These are phyloP conservation scores for Schwanniomyces polymorphus DNA, from an alignment of 805 yeast genomes.

Conservation along the genomic window DNA sequence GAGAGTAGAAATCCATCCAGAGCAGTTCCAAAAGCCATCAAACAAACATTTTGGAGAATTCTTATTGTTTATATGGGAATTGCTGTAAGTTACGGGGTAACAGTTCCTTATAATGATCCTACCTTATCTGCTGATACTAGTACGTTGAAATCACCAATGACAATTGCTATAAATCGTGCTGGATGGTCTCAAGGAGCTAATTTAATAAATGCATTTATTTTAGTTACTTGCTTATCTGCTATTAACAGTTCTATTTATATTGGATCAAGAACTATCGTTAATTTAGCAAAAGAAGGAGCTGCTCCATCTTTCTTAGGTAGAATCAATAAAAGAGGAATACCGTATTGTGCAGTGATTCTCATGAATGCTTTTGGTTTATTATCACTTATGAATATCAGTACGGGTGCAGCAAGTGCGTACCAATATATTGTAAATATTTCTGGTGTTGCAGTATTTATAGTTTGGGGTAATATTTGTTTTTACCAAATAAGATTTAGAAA, in stretches of 20 bases:
- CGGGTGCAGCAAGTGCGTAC: constrained; percentile 64
- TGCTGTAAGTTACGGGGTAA: constrained; percentile 57
- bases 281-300: constrained; percentile 58
- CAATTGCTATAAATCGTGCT: constrained; percentile 33
- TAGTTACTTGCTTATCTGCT: constrained; percentile 65
- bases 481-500: constrained; percentile 58
- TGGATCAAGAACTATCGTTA: constrained; percentile 67
- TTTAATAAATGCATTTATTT: constrained; percentile 60
- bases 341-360: constrained; percentile 56
- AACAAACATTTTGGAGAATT: constrained; percentile 57
- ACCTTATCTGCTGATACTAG: constrained; percentile 31
- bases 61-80: constrained; percentile 52
- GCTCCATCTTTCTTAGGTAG: constrained; percentile 58
- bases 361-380: constrained; percentile 56
- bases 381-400: constrained; percentile 52
- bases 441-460: constrained; percentile 67
- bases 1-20: constrained; percentile 59
- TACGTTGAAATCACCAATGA: constrained; percentile 39
- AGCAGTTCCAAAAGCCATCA: constrained; percentile 58
- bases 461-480: constrained; percentile 61
- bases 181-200: constrained; percentile 48
- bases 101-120: constrained; percentile 15
- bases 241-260: constrained; percentile 68
- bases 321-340: constrained; percentile 62
- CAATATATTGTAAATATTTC: constrained; percentile 45